Evolutionary conservation across 257 asterid species (phyloP).

Genomic region (Solanum dulcamara): DNA sequence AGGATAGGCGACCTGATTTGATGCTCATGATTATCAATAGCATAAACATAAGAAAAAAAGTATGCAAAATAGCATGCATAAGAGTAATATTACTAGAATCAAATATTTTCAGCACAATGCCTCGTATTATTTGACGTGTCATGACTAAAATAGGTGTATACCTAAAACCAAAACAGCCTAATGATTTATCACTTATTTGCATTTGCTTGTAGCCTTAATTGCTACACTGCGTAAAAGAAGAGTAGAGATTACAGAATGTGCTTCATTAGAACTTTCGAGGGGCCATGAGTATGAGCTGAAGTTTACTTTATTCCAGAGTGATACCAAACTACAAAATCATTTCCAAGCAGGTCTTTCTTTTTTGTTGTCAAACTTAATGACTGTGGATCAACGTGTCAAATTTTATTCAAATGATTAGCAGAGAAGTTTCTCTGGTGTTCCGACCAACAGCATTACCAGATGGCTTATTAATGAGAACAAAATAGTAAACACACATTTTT

Average conservation of each 20-base stretch:
- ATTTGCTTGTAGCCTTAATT: background rate
- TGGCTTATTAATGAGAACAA: background rate
- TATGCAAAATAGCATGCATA: background rate
- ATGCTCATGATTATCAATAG: background rate
- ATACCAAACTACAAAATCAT: background rate
- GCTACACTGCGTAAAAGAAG: background rate
- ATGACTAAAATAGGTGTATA: background rate
- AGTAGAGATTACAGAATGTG: background rate
- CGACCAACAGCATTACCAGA: background rate
- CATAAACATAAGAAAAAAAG: background rate
- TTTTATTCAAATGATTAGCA: background rate
- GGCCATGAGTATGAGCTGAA: background rate
- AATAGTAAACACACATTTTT: background rate
- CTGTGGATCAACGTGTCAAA: background rate
- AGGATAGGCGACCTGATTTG: conserved; percentile 94
- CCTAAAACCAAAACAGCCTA: background rate
- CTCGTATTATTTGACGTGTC: background rate
- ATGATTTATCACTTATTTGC: background rate
- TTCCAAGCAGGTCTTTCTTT: background rate
- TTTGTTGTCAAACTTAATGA: background rate
- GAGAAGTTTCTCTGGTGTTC: background rate
- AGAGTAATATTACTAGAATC: background rate
- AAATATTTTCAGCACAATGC: background rate
- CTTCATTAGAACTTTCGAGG: background rate
- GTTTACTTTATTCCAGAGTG: background rate